phyloP scores from a whole-genome alignment of 2,329 filamentous ascomycete species.

The Diaporthe sp. region DNA sequence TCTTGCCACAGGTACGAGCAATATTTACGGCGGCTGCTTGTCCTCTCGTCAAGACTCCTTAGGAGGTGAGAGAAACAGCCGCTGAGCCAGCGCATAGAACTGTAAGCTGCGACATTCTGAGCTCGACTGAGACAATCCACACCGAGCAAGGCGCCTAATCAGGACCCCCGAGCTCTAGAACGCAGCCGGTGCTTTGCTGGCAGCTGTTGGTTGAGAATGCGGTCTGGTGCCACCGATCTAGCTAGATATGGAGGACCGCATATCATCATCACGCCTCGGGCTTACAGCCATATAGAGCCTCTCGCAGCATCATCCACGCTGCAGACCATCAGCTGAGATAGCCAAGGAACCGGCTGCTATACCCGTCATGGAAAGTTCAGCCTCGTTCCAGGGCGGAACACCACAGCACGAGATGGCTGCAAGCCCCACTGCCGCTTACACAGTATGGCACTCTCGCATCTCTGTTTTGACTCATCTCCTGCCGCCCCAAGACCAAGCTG shows the following conservation, averaged over 20 bases:
- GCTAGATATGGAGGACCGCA: background rate
- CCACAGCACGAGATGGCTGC: background rate
- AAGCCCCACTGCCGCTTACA: slow-evolving; percentile 9
- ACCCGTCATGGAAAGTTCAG: slow-evolving; percentile 3
- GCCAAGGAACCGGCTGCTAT: slow-evolving; percentile 5
- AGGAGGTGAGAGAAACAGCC: background rate
- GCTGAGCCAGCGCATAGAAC: background rate
- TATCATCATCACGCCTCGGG: slow-evolving; percentile 5
- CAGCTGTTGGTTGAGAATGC: background rate
- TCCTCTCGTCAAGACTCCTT: background rate
- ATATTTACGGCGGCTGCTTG: background rate
- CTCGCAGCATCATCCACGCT: slow-evolving; percentile 2
- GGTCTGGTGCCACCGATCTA: background rate
- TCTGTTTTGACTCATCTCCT: background rate
- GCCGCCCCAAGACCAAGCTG: background rate
- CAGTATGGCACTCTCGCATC: background rate
- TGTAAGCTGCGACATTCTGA: background rate
- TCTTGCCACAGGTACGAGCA: background rate
- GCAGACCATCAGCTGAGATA: slow-evolving; percentile 4
- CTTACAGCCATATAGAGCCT: background rate
- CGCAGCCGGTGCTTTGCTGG: background rate
- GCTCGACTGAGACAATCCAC: background rate
- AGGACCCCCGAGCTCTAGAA: background rate
- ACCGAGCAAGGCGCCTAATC: background rate
- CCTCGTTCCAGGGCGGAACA: slow-evolving; percentile 10